Conservation (phyloP, 2,329 filamentous ascomycete species). For the Aspergillus costaricaensis region DNA sequence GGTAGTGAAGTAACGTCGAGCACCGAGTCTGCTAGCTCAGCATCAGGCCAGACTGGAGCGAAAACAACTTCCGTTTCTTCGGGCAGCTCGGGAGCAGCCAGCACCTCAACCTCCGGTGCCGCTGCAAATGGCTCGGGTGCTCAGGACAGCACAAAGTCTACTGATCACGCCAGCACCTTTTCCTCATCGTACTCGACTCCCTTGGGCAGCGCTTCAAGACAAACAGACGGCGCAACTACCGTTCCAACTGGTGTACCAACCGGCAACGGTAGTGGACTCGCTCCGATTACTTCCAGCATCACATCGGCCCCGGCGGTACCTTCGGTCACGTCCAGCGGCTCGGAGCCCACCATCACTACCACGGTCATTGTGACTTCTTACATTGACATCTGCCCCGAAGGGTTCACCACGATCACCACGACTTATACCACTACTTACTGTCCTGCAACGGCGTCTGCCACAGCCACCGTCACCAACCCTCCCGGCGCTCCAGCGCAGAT, state of each 20-base stretch:
- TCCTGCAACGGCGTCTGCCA: slow-evolving; percentile 33
- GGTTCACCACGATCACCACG: slow-evolving; percentile 44
- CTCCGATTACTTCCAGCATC: background rate
- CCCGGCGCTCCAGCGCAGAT: slow-evolving; percentile 16
- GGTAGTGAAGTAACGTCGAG: background rate
- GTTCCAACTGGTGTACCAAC: background rate
- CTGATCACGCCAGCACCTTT: background rate
- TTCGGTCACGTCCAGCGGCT: background rate
- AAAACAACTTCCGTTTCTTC: background rate
- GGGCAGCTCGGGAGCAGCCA: background rate
- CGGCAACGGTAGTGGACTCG: background rate
- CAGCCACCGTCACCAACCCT: slow-evolving; percentile 25
- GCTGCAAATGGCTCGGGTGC: background rate
- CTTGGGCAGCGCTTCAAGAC: background rate
- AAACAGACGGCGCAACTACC: background rate
- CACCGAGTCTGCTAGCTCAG: background rate
- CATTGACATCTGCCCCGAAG: slow-evolving; percentile 45
- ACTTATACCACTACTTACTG: slow-evolving; percentile 43
- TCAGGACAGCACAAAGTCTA: background rate
- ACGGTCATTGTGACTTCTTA: slow-evolving; percentile 45
- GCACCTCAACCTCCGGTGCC: background rate
- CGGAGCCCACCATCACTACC: slow-evolving; percentile 31
- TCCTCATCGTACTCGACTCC: background rate
- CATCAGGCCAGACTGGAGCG: background rate
- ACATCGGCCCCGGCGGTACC: background rate